phyloP scores from a whole-genome alignment of 164 flowering plant genomes.

The Tetrastigma voinierianum region DNA sequence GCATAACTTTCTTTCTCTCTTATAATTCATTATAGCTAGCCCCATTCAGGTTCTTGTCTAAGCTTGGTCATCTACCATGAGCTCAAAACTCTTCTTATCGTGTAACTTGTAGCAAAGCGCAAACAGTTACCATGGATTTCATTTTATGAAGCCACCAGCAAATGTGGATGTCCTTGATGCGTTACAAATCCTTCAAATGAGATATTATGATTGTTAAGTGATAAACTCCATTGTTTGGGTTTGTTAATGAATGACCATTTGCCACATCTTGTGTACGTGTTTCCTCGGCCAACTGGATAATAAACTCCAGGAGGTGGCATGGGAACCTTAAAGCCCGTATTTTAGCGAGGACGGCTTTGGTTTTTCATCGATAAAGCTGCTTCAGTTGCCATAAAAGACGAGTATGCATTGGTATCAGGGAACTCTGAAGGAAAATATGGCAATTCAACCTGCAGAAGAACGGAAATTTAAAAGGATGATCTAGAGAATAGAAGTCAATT shows the following conservation, averaged over 20 bases:
- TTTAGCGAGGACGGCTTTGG: constrained; percentile 41
- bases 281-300: constrained; percentile 19
- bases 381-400: constrained; percentile 48
- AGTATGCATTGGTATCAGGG: constrained; percentile 78
- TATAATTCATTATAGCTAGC: constrained; percentile 4
- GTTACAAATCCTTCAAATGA: constrained; percentile 45
- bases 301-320: constrained; percentile 68
- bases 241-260: constrained; percentile 2
- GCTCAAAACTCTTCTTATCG: constrained; percentile 18
- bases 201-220: constrained; percentile 9
- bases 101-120: constrained; percentile 40
- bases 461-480: background rate
- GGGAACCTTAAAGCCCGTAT: constrained; percentile 54
- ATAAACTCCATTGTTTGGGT: constrained; percentile 4
- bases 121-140: constrained; percentile 33
- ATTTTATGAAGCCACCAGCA: constrained; percentile 35
- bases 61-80: constrained; percentile 28
- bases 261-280: constrained; percentile 3
- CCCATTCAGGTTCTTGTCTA: constrained; percentile 16
- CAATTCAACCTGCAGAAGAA: constrained; percentile 54
- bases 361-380: constrained; percentile 36
- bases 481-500: no score
- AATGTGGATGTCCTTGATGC: constrained; percentile 48
- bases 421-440: constrained; percentile 82
- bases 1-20: constrained; percentile 39